phyloP scores from a whole-genome alignment of 208 protist species.

The Trypanosoma cruzi region DNA sequence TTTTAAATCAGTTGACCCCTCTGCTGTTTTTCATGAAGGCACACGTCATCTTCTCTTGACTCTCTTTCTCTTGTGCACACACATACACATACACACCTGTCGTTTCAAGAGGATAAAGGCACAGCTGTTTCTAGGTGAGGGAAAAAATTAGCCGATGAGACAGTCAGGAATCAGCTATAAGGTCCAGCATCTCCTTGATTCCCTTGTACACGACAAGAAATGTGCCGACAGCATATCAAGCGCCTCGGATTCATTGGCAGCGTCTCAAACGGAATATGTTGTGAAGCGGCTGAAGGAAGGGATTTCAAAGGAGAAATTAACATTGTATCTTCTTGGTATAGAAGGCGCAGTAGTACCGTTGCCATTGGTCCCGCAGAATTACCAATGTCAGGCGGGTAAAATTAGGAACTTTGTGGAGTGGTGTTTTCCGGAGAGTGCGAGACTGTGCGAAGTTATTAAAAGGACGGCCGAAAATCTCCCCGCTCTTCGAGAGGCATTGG shows the following conservation, averaged over 20 bases:
- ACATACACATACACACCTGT: background rate
- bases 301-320: conserved; percentile 1
- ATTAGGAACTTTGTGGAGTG: conserved; percentile 42
- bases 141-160: background rate
- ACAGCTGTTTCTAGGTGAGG: background rate
- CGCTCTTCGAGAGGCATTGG: conserved; percentile 17
- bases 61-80: no score
- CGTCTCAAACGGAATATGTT: background rate
- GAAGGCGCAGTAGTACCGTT: conserved; percentile 89
- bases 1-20: background rate
- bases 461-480: conserved; percentile 1
- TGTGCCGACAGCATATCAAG: background rate
- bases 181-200: background rate
- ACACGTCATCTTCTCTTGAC: background rate
- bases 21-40: background rate
- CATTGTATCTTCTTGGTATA: conserved; percentile 70
- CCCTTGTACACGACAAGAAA: background rate
- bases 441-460: conserved; percentile 23
- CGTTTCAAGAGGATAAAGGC: background rate
- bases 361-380: conserved; percentile 66
- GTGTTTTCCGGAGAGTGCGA: conserved; percentile 38
- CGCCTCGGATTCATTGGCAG: background rate
- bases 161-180: background rate
- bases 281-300: background rate
- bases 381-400: conserved; percentile 39